Evolutionary conservation across 768 basidiomycete species (phyloP), one percentile per base, ranked within the genome.

Genomic region (Tulasnella sp.): DNA sequence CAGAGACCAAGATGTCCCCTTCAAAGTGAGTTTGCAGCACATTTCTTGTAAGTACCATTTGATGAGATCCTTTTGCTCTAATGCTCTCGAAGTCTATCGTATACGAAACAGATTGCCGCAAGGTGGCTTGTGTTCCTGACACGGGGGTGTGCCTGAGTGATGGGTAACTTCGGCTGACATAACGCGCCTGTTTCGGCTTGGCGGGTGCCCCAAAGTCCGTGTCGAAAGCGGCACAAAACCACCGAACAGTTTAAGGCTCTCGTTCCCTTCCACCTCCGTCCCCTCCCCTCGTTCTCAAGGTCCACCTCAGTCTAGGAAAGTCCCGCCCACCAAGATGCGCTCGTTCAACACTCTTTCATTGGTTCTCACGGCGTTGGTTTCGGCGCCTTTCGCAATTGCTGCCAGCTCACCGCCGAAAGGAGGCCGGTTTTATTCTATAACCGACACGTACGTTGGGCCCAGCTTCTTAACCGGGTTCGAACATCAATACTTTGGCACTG

Each of bases 361-460:
- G 7, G 34, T 68, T 68, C 62, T 68, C 31, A 68, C 62, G 62
- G 34, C 62, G 34, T 14, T 68, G 12, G 62, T 27, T 36, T 68
- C 31, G 31, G 62, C 62, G 31, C 34, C 62, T 18, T 9, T 52
- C n/a, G 24, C 52, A 7, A n/a, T n/a, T n/a, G 52, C 6, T 52
- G 62, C 62, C 62, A 68, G 62, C 62, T 68, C 62, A 68, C 62
- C 62, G 14, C 62, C 62, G 31, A 68, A 68, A 68, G 42, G 81
- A 9, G 42, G 44, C 27, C 39, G 48, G 5, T 78, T 46, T 34
- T 80, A 80, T 74, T 44, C 27, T 3, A 27, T 80, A 27, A 24
- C 52, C 27, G 79, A 80, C 48, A 75, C 79, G n/a, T 80, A 62
- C 73, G 42, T 76, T 74, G 79, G 79, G 16, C 31, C 46, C n/a